Evolutionary conservation across 2,329 filamentous ascomycete genomes (phyloP).

Genomic region (Cladophialophora yegresii): DNA sequence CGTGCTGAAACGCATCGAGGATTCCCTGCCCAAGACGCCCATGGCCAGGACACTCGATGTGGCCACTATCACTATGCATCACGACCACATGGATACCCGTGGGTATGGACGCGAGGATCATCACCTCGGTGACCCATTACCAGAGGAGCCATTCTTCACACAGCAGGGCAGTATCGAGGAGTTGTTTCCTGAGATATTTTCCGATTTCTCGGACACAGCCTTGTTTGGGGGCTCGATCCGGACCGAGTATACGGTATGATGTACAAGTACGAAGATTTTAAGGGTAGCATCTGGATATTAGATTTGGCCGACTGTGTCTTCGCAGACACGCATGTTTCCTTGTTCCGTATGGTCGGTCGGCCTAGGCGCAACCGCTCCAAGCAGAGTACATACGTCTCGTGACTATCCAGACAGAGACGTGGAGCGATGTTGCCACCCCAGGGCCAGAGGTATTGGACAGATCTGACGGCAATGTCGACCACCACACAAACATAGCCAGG

Average conservation of each 20-base stretch:
- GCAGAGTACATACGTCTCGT: too few species aligned
- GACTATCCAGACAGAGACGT: too few species aligned
- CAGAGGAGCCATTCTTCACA: constrained; percentile 24
- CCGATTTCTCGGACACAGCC: constrained; percentile 33
- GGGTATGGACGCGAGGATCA: constrained; percentile 17
- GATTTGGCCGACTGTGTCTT: neutral
- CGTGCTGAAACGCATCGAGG: constrained; percentile 42
- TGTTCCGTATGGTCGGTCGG: neutral
- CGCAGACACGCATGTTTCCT: neutral
- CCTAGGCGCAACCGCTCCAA: too few species aligned
- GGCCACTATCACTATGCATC: constrained; percentile 8
- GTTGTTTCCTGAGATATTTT: constrained; percentile 34
- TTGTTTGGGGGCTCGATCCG: constrained; percentile 21
- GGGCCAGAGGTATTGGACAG: too few species aligned
- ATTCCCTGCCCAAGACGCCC: constrained; percentile 28
- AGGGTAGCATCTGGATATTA: neutral
- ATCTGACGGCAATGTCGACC: too few species aligned
- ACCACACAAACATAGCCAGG: too few species aligned
- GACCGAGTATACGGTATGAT: neutral
- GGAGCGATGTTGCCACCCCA: too few species aligned
- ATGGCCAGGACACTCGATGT: constrained; percentile 18
- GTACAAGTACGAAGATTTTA: neutral
- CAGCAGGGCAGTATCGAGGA: constrained; percentile 30
- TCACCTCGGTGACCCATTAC: constrained; percentile 20
- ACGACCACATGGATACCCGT: constrained; percentile 16